Evolutionary conservation across 1,284 basidiomycete genomes (phyloP).

Genomic region (Tilletia indica): DNA sequence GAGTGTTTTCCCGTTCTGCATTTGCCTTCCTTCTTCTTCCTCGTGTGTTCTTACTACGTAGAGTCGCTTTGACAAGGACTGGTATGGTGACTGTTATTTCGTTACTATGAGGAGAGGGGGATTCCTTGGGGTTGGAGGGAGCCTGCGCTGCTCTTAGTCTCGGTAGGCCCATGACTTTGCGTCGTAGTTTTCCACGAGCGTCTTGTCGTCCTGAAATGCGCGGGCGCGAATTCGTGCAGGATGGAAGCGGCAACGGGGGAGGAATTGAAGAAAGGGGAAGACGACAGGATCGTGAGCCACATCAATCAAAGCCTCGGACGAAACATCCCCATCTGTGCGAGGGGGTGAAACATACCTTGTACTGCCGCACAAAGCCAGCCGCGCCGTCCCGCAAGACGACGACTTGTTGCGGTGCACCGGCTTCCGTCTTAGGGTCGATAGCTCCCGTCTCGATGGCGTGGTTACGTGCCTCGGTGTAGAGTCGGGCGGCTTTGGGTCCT

Average conservation of each 20-base stretch:
- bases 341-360: slow-evolving; percentile 36
- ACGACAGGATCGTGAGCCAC: too few species aligned
- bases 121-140: too few species aligned
- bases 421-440: neutral
- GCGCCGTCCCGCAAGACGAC: slow-evolving; percentile 56
- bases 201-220: slow-evolving; percentile 32
- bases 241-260: neutral
- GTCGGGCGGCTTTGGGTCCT: slow-evolving; percentile 56
- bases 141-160: neutral
- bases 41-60: too few species aligned
- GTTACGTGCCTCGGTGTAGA: slow-evolving; percentile 51
- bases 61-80: too few species aligned
- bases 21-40: too few species aligned
- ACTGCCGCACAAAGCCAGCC: slow-evolving; percentile 48
- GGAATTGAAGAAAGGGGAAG: neutral
- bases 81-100: too few species aligned
- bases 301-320: too few species aligned
- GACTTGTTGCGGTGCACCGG: slow-evolving; percentile 40
- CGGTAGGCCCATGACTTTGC: slow-evolving; percentile 43
- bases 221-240: neutral
- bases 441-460: slow-evolving; percentile 22
- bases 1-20: too few species aligned
- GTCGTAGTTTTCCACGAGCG: slow-evolving; percentile 53
- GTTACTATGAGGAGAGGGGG: too few species aligned
- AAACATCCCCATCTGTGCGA: too few species aligned